Base-by-base conservation (phyloP, 192 early-diverging fungal genomes). In the Kappamyces sp. region DNA sequence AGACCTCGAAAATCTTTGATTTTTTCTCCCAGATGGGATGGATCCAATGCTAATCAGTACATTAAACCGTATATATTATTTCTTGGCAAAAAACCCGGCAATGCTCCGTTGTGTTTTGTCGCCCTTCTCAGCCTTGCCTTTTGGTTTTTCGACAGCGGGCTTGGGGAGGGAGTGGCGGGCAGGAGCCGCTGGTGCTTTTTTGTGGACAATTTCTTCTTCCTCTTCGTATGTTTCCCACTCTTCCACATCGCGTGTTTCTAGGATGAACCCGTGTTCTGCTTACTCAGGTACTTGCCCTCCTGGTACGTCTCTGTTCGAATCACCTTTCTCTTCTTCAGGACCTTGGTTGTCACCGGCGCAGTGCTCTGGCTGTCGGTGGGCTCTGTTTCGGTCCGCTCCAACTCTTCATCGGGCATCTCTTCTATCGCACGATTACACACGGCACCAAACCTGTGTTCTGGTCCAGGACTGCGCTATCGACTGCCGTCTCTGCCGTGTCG, bases 21-120 rank as follows among this genome's bases (percentile, higher is more conserved):
- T 94, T 96, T 67, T 99, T 95, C 66, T 83, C 93, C 5, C 81
- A 88, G 55, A 88, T 77, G 66, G 92, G 93, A 4, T 98, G 95
- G 95, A 87, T 98, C 32, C 62, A 57, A 58, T 45, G 12, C 22
- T 45, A 45, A n/a, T 0, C 22, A 45, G 22, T n/a, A 45, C 43
- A 22, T n/a, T 45, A n/a, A 45, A n/a, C 22, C 12, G 12, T 45
- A 45, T n/a, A 49, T 11, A 31, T 55, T 55, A 55, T 34, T 55
- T 55, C 54, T 55, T 58, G 45, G 45, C 33, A 31, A 58, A 58
- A 34, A 58, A 58, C 4, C 29, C 33, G 1, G 42, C 45, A 7
- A 58, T 32, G 0, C 32, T 58, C n/a, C n/a, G 36, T 32, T 58
- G 55, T 11, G n/a, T 38, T 38, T 58, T 32, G 41, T 45, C 22